A percentile compares a stretch with the other conserved stretches of the same genome.
phyloP scores from a whole-genome alignment of 106 monocot species.

The Dioscorea alata region DNA sequence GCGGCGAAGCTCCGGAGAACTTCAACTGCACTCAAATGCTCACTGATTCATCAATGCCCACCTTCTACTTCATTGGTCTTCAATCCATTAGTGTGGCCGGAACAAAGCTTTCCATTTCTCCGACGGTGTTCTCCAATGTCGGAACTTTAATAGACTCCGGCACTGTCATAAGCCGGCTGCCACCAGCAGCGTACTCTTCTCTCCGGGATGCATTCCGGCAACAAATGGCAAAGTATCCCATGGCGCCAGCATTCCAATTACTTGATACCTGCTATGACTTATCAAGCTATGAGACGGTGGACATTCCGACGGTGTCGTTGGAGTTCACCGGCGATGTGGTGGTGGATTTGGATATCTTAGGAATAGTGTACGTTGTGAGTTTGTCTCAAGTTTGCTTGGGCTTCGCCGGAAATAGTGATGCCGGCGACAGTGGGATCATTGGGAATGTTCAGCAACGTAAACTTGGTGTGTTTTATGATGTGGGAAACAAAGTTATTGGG shows the following conservation, averaged over 20 bases:
- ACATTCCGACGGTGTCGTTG: conserved; percentile 18
- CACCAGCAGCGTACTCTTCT: conserved; percentile 33
- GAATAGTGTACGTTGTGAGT: conserved; percentile 8
- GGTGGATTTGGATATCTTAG: conserved; percentile 4
- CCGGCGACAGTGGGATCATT: conserved; percentile 10
- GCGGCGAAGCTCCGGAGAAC: not conserved
- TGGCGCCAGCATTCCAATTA: conserved; percentile 13
- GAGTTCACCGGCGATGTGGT: conserved; percentile 2
- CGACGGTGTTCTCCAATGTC: conserved; percentile 19
- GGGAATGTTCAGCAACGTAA: conserved; percentile 37
- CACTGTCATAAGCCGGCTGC: conserved; percentile 63
- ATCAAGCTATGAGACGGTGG: not conserved
- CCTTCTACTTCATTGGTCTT: conserved; percentile 35
- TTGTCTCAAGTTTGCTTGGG: conserved; percentile 32
- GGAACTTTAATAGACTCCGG: conserved; percentile 66
- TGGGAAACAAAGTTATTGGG: conserved; percentile 11
- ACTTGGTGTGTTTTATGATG: conserved; percentile 26
- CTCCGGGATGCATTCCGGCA: conserved; percentile 27
- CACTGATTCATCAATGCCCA: not conserved
- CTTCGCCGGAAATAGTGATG: conserved; percentile 11
- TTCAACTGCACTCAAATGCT: conserved; percentile 33
- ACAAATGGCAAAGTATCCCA: conserved; percentile 19
- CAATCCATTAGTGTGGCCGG: conserved; percentile 31
- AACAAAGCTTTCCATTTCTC: conserved; percentile 10
- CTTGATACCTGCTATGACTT: conserved; percentile 25